Percentiles rank a stretch among this genome's conserved stretches.
These are phyloP conservation scores for Monosporascus sp. DNA, from an alignment of 2,329 filamentous ascomycete species.

Conservation along the genomic window DNA sequence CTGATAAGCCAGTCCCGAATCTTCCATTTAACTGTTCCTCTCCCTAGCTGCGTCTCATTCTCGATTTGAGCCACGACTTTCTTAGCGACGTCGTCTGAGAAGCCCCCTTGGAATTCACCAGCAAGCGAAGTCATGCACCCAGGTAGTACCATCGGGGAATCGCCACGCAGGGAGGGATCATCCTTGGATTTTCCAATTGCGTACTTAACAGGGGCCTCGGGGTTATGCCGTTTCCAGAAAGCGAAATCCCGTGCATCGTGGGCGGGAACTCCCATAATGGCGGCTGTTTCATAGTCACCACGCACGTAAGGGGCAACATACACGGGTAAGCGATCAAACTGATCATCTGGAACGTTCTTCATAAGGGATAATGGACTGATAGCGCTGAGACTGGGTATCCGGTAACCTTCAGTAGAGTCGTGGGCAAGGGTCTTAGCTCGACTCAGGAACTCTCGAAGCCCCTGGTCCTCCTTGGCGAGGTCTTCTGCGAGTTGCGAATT, in stretches of 20 bases:
- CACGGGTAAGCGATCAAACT: conserved; percentile 59
- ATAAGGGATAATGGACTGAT: conserved; percentile 60
- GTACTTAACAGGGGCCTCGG: conserved; percentile 52
- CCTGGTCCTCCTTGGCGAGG: conserved; percentile 52
- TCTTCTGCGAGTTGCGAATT: conserved; percentile 63
- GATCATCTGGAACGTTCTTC: conserved; percentile 41
- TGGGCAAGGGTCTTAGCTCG: conserved; percentile 49
- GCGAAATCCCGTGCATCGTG: conserved; percentile 74
- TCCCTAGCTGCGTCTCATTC: conserved; percentile 48
- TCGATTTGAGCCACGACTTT: conserved; percentile 54
- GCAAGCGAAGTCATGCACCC: conserved; percentile 64
- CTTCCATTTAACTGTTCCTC: conserved; percentile 67
- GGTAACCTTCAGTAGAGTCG: conserved; percentile 62
- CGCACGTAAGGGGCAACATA: conserved; percentile 83
- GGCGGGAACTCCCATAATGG: conserved; percentile 87
- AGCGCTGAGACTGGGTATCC: conserved; percentile 55
- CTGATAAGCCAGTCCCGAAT: conserved; percentile 87
- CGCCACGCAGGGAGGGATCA: conserved; percentile 36
- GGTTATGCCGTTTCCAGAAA: conserved; percentile 71
- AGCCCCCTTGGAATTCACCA: conserved; percentile 57
- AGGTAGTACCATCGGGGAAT: conserved; percentile 56
- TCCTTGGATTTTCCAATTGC: conserved; percentile 53
- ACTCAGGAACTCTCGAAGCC: conserved; percentile 64
- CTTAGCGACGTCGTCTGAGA: conserved; percentile 56
- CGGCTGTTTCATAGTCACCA: conserved; percentile 78